These are phyloP conservation scores for Skeletonema costatum DNA, from an alignment of 108 stramenopile species.

Conservation along the genomic window DNA sequence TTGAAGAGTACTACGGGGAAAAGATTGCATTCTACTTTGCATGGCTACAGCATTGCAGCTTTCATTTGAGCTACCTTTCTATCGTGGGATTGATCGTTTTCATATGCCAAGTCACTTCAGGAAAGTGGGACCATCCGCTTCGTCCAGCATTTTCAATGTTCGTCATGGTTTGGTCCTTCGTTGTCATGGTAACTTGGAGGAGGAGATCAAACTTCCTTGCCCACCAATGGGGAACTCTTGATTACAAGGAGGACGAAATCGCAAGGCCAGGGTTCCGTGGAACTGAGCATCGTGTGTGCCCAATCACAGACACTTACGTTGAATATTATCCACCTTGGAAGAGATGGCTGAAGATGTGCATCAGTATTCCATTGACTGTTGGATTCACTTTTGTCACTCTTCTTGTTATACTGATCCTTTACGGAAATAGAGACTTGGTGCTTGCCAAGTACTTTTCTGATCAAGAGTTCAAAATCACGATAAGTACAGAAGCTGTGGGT, in stretches of 20 bases:
- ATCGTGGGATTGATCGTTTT: slow-evolving; percentile 78
- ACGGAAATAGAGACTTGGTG: slow-evolving; percentile 85
- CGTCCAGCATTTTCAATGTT: slow-evolving; percentile 74
- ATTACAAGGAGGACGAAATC: slow-evolving; percentile 93
- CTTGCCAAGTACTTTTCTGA: slow-evolving; percentile 77
- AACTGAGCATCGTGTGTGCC: slow-evolving; percentile 55
- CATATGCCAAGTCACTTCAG: slow-evolving; percentile 55
- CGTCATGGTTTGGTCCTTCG: slow-evolving; percentile 93
- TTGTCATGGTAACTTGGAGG: slow-evolving; percentile 92
- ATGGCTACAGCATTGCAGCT: slow-evolving; percentile 93
- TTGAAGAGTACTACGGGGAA: slow-evolving; percentile 98
- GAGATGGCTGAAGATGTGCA: slow-evolving; percentile 76
- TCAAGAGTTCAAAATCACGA: slow-evolving; percentile 48
- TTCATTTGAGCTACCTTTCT: slow-evolving; percentile 75
- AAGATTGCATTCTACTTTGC: slow-evolving; percentile 98
- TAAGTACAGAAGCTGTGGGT: slow-evolving; percentile 62
- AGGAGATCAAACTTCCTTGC: slow-evolving; percentile 82
- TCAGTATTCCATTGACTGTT: slow-evolving; percentile 82
- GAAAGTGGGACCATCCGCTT: slow-evolving; percentile 77
- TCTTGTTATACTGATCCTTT: slow-evolving; percentile 80
- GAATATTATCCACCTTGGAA: slow-evolving; percentile 88
- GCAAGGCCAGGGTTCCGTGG: slow-evolving; percentile 92
- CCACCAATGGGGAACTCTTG: slow-evolving; percentile 89
- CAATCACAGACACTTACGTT: slow-evolving; percentile 81
- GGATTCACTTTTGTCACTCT: slow-evolving; percentile 77